Percentiles rank a stretch among this genome's conserved stretches.
Conservation (phyloP, 2,329 filamentous ascomycete genomes). For the Xylariaceae sp. region DNA sequence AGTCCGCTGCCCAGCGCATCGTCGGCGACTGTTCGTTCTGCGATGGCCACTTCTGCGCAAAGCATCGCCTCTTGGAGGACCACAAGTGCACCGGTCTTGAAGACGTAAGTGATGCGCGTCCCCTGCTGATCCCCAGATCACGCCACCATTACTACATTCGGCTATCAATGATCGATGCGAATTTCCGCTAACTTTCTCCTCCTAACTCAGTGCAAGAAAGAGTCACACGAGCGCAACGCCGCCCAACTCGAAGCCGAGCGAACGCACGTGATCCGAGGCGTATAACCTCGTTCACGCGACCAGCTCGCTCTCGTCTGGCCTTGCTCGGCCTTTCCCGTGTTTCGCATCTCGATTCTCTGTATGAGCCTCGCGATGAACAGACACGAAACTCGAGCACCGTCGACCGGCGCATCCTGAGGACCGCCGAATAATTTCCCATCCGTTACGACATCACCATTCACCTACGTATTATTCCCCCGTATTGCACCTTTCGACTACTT, state of each 20-base stretch:
- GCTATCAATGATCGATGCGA: not conserved
- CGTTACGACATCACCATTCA: not conserved
- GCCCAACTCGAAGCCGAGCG: conserved; percentile 88
- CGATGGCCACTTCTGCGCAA: conserved; percentile 87
- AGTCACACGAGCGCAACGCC: conserved; percentile 89
- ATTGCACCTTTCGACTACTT: too few relatives aligned
- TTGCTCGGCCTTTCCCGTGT: not conserved
- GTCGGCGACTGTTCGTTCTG: conserved; percentile 97
- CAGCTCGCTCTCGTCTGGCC: not conserved
- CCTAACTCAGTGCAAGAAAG: conserved; percentile 74
- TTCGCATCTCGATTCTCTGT: not conserved
- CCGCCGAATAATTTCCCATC: not conserved
- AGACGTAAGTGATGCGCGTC: conserved; percentile 56
- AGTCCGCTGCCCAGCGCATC: conserved; percentile 80
- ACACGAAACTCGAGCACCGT: not conserved
- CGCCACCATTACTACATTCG: not conserved
- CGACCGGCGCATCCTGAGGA: not conserved
- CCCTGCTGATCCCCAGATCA: conserved; percentile 1
- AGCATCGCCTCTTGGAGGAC: conserved; percentile 88
- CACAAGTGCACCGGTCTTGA: conserved; percentile 91
- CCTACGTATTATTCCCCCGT: too few relatives aligned
- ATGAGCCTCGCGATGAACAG: not conserved
- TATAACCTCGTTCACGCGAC: conserved; percentile 46
- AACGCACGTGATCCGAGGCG: conserved; percentile 88
- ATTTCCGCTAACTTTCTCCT: conserved; percentile 21